Evolutionary conservation across 2,329 filamentous ascomycete genomes (phyloP).

Genomic region (Fusarium chuoi): DNA sequence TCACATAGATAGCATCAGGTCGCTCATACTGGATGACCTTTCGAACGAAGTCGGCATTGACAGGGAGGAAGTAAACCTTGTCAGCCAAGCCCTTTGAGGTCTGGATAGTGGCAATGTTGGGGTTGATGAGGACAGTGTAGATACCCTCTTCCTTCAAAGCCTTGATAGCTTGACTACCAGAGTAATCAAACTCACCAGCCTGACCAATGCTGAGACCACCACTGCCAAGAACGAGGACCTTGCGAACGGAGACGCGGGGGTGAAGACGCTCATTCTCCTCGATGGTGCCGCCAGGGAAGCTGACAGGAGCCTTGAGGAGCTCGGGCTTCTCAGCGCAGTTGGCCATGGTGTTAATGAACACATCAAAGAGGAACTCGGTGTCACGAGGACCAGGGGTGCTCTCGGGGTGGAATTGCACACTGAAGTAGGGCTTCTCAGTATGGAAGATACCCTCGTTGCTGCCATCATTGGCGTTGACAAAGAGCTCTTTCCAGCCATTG

Average conservation of each 20-base stretch:
- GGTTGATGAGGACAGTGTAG: conserved; percentile 98
- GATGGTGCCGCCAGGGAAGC: conserved; percentile 85
- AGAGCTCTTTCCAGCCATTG: conserved; percentile 88
- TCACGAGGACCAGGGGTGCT: conserved; percentile 95
- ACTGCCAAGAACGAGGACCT: conserved; percentile 92
- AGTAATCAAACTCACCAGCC: conserved; percentile 99
- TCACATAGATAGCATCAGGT: conserved; percentile 96
- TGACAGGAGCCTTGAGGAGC: conserved; percentile 77
- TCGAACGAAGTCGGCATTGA: conserved; percentile 95
- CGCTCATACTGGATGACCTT: conserved; percentile 96
- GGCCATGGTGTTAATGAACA: conserved; percentile 88
- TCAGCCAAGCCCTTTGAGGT: conserved; percentile 97
- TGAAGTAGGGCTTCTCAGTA: conserved; percentile 87
- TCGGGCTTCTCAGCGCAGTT: conserved; percentile 74
- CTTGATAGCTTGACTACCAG: conserved; percentile 97
- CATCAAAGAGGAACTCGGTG: conserved; percentile 96
- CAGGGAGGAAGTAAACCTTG: conserved; percentile 98
- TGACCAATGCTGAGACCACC: conserved; percentile 97
- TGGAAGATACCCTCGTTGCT: conserved; percentile 99
- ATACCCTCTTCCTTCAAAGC: conserved; percentile 97
- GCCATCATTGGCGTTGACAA: conserved; percentile 97
- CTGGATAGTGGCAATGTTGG: conserved; percentile 98
- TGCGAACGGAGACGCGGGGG: conserved; percentile 87
- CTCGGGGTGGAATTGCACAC: conserved; percentile 99
- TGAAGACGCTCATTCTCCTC: conserved; percentile 81